These are phyloP conservation scores for Diddensiella santjacobensis DNA, from an alignment of 805 yeast genomes.

Conservation along the genomic window DNA sequence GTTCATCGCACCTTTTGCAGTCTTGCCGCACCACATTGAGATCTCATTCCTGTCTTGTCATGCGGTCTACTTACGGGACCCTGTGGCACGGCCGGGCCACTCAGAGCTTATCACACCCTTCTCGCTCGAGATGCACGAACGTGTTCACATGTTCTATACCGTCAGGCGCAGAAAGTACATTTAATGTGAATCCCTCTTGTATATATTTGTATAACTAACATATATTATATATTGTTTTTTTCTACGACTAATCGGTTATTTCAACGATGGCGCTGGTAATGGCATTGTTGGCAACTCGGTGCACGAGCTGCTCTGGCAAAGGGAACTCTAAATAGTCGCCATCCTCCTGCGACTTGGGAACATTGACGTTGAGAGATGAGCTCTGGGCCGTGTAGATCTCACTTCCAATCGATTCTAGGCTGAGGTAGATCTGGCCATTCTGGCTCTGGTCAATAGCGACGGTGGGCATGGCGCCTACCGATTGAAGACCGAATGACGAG, in stretches of 20 bases:
- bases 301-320: slow-evolving; percentile 89
- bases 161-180: slow-evolving; percentile 34
- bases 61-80: slow-evolving; percentile 94
- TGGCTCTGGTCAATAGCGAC: slow-evolving; percentile 86
- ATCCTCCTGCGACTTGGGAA: slow-evolving; percentile 64
- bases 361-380: slow-evolving; percentile 79
- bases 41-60: slow-evolving; percentile 88
- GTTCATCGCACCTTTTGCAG: slow-evolving; percentile 86
- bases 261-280: slow-evolving; percentile 71
- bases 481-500: slow-evolving; percentile 76
- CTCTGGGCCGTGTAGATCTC: slow-evolving; percentile 83
- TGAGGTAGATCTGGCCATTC: slow-evolving; percentile 75
- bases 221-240: neutral
- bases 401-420: slow-evolving; percentile 63
- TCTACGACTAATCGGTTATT: slow-evolving; percentile 59
- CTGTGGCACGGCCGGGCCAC: slow-evolving; percentile 95
- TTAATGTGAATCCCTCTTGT: slow-evolving; percentile 8
- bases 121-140: slow-evolving; percentile 74
- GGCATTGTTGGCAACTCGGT: slow-evolving; percentile 50
- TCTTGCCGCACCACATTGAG: slow-evolving; percentile 89
- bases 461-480: slow-evolving; percentile 76
- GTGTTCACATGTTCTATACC: slow-evolving; percentile 88
- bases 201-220: neutral
- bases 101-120: slow-evolving; percentile 94
- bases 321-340: slow-evolving; percentile 68